phyloP scores from a whole-genome alignment of 345 rosid species.

The Nasturtium officinale region DNA sequence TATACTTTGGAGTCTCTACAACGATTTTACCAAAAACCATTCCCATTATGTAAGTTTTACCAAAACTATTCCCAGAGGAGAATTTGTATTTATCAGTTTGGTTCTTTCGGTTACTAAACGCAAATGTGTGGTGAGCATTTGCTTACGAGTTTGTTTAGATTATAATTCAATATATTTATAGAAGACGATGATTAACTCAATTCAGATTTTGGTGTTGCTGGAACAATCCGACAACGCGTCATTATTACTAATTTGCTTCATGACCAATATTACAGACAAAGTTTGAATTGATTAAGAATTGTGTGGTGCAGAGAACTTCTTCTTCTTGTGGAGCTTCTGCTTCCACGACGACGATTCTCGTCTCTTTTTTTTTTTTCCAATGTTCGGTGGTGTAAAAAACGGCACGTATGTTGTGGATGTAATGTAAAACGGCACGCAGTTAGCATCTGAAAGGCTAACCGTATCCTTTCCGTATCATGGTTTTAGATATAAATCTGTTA shows the following conservation, averaged over 20 bases:
- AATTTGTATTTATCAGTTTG: constrained; percentile 26
- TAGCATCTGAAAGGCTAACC: background rate
- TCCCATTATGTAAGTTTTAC: constrained; percentile 57
- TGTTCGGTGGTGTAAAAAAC: constrained; percentile 2
- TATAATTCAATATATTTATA: background rate
- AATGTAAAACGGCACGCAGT: background rate
- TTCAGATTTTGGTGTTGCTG: constrained; percentile 12
- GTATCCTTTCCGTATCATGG: background rate
- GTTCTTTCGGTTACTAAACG: constrained; percentile 20
- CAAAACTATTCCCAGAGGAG: constrained; percentile 24
- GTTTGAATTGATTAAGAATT: constrained; percentile 35
- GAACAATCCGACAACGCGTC: constrained; percentile 5
- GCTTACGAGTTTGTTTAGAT: background rate
- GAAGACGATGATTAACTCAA: constrained; percentile 2
- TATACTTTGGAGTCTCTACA: constrained; percentile 74
- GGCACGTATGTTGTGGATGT: constrained; percentile 7
- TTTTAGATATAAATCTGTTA: background rate
- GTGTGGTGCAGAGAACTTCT: constrained; percentile 16
- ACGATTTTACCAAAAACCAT: constrained; percentile 69
- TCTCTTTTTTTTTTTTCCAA: background rate
- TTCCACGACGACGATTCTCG: constrained; percentile 32
- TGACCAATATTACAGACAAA: background rate
- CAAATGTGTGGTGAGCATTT: constrained; percentile 32
- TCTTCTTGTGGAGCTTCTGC: constrained; percentile 35
- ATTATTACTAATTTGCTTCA: background rate